phyloP scores from a whole-genome alignment of 2,329 filamentous ascomycete species.

The Talaromyces marneffei region DNA sequence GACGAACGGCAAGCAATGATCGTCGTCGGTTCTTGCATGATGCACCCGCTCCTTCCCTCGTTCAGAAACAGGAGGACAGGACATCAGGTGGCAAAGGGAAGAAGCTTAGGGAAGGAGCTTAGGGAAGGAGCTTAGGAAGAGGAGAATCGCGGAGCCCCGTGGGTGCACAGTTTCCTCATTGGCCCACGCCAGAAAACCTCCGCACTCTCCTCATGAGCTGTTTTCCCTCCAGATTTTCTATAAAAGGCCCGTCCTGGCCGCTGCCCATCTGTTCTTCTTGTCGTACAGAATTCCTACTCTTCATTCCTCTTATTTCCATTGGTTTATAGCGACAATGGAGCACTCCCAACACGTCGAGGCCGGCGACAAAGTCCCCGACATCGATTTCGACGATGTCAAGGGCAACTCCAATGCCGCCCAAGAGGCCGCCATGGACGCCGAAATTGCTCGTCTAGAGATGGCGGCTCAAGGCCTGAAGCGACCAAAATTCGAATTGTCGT shows the following conservation, averaged over 20 bases:
- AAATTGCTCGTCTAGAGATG: conserved; percentile 26
- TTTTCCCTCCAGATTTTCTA: not conserved
- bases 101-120: too few relatives aligned
- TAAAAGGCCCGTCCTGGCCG: not conserved
- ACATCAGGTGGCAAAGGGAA: too few relatives aligned
- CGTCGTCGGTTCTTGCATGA: not conserved
- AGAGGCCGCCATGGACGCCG: conserved; percentile 30
- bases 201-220: not conserved
- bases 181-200: not conserved
- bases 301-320: too few relatives aligned
- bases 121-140: too few relatives aligned
- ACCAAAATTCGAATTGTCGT: conserved; percentile 43
- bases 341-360: conserved; percentile 24
- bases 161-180: not conserved
- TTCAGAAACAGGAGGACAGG: not conserved
- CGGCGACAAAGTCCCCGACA: conserved; percentile 20
- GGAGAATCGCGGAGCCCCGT: conserved; percentile 6
- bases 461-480: conserved; percentile 20
- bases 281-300: not conserved
- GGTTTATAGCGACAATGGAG: conserved; percentile 9
- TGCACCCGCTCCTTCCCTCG: not conserved
- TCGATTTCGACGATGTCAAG: conserved; percentile 25
- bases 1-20: not conserved
- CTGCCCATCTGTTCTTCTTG: not conserved
- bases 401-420: conserved; percentile 20